These are phyloP conservation scores for Dioscorea zingiberensis DNA, from an alignment of 106 monocot genomes.

Conservation along the genomic window DNA sequence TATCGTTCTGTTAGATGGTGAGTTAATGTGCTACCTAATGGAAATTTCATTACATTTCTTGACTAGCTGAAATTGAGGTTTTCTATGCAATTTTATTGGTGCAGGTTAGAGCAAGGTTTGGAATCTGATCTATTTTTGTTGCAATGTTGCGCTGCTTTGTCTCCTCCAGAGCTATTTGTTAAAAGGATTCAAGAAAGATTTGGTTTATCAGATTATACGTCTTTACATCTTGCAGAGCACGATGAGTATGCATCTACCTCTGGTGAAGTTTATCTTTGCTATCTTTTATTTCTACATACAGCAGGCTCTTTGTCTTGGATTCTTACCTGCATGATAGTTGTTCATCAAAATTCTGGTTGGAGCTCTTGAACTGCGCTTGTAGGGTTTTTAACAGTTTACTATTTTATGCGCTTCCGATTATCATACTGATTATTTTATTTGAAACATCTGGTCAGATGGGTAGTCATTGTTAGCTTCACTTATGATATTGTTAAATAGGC, in stretches of 20 bases:
- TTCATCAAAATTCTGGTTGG: no score
- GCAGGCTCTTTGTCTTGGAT: no score
- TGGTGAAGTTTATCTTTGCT: no score
- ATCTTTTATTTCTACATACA: no score
- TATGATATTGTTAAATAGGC: no score
- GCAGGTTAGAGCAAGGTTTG: slow-evolving; percentile 70
- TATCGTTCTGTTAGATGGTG: slow-evolving; percentile 70
- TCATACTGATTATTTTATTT: no score
- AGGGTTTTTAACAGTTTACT: no score
- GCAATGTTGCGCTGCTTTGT: slow-evolving; percentile 95
- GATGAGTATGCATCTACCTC: slow-evolving; percentile 55
- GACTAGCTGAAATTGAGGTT: slow-evolving; percentile 1
- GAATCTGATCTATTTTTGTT: slow-evolving; percentile 91
- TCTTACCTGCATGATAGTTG: no score
- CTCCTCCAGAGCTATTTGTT: slow-evolving; percentile 91
- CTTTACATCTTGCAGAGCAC: slow-evolving; percentile 44
- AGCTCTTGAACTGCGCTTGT: no score
- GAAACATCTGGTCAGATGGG: no score
- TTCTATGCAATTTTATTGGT: background rate
- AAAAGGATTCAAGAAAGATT: slow-evolving; percentile 84
- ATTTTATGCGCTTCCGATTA: no score
- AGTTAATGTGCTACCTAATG: background rate
- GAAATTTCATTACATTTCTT: background rate
- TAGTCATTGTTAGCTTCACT: no score
- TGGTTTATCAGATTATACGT: slow-evolving; percentile 65